Percentiles rank a stretch among this genome's conserved stretches.
phyloP scores from a whole-genome alignment of 805 yeast genomes.

The Kodamaea sagamina region DNA sequence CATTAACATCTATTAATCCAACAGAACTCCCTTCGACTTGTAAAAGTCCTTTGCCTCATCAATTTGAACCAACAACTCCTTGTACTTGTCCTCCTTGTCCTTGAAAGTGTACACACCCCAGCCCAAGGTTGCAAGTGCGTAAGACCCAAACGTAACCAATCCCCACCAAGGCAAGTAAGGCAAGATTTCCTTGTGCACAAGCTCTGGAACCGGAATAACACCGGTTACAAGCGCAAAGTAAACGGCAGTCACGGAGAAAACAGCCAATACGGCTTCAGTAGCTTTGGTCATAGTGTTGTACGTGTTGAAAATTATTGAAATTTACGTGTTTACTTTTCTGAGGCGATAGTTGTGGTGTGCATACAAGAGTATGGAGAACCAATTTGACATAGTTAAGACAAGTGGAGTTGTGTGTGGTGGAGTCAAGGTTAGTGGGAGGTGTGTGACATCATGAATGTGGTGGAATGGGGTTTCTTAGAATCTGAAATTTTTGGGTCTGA shows the following conservation, averaged over 20 bases:
- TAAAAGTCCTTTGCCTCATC: slow-evolving; percentile 64
- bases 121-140: slow-evolving; percentile 67
- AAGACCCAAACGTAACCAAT: slow-evolving; percentile 66
- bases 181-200: slow-evolving; percentile 52
- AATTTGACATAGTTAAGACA: background rate
- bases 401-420: too few species aligned
- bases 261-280: slow-evolving; percentile 54
- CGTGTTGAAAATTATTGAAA: slow-evolving; percentile 7
- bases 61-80: slow-evolving; percentile 58
- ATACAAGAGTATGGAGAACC: background rate
- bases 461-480: too few species aligned
- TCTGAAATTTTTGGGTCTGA: too few species aligned
- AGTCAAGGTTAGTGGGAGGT: too few species aligned
- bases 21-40: slow-evolving; percentile 55
- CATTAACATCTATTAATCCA: slow-evolving; percentile 32
- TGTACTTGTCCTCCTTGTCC: slow-evolving; percentile 67
- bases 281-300: slow-evolving; percentile 61
- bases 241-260: slow-evolving; percentile 49
- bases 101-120: slow-evolving; percentile 69
- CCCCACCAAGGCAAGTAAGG: slow-evolving; percentile 75
- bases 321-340: slow-evolving; percentile 9
- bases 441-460: too few species aligned
- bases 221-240: slow-evolving; percentile 55
- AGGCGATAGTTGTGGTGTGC: background rate
- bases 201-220: slow-evolving; percentile 54